Evolutionary conservation across 2,329 filamentous ascomycete species (phyloP).

Genomic region (Reticulascus tulasneorum): DNA sequence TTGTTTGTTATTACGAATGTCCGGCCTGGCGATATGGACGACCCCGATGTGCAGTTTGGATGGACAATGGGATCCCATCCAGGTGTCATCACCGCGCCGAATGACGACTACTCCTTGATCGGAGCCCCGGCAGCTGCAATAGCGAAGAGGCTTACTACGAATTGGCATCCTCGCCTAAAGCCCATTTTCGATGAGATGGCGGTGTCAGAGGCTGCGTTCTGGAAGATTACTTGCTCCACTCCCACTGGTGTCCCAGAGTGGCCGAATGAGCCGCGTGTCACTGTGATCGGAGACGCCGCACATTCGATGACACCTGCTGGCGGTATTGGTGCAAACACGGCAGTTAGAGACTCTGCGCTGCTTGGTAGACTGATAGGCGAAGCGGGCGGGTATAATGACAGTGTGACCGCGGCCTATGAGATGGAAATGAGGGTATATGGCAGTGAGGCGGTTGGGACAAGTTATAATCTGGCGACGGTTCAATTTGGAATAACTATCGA

Average conservation of each 20-base stretch:
- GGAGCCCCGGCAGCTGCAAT: slow-evolving; percentile 55
- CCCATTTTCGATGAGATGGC: slow-evolving; percentile 56
- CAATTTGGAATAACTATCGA: slow-evolving; percentile 44
- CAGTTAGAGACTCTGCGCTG: slow-evolving; percentile 50
- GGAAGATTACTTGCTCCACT: slow-evolving; percentile 63
- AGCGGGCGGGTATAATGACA: slow-evolving; percentile 49
- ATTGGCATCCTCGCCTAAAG: slow-evolving; percentile 42
- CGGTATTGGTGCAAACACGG: slow-evolving; percentile 55
- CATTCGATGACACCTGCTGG: slow-evolving; percentile 56
- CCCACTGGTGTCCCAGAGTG: slow-evolving; percentile 58
- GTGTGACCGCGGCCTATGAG: slow-evolving; percentile 55
- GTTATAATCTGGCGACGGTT: slow-evolving; percentile 43
- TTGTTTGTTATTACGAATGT: slow-evolving; percentile 62
- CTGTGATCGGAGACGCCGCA: slow-evolving; percentile 54
- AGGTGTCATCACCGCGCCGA: slow-evolving; percentile 53
- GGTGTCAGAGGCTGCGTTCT: slow-evolving; percentile 56
- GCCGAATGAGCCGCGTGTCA: slow-evolving; percentile 54
- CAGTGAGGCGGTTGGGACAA: slow-evolving; percentile 50
- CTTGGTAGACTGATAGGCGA: slow-evolving; percentile 48
- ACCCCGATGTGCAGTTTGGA: slow-evolving; percentile 53
- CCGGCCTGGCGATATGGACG: slow-evolving; percentile 54
- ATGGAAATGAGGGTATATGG: slow-evolving; percentile 58
- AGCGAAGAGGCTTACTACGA: slow-evolving; percentile 45
- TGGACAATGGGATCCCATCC: slow-evolving; percentile 60
- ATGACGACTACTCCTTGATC: slow-evolving; percentile 56